Base-by-base conservation (phyloP, 257 asterid genomes). In the Solanum dulcamara region DNA sequence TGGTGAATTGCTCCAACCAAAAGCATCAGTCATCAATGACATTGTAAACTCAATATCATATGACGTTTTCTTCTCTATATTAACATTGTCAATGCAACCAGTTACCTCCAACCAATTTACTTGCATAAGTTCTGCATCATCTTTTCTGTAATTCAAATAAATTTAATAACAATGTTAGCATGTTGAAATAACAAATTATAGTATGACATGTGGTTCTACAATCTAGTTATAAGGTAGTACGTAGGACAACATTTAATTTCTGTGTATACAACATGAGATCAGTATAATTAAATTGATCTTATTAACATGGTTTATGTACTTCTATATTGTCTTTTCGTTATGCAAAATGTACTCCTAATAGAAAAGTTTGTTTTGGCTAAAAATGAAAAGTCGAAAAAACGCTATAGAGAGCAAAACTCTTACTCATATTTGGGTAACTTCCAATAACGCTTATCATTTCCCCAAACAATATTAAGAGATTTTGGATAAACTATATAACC, bases 51-150 rank as follows among this genome's bases (percentile, higher is more conserved):
- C 85, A 26, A 89, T 85, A 5, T 87, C 84, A 14, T 87, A 87
- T 7, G 38, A 30, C 3, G 28, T 38, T 79, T 85, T 85, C 9
- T 42, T 22, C 10, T 75, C 26, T 0, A 22, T 2, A 8, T 51
- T 80, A 3, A 35, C 62, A 1, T 33, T 11, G 30, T 71, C 68
- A 2, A 89, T 85, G 10, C 81, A 89, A 28, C 88, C 84, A 53
- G 87, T 87, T n/a, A 89, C 89, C 81, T 89, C 90, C 8, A 85
- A 80, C 91, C 91, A 89, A 22, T 22, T 79, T 71, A 85, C 88
- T 72, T 89, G 90, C 1, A 80, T 53, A 30, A 87, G 48, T 33
- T 83, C 88, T 3, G 81, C 87, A 0, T 48, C 38, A 9, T 53
- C 38, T n/a, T 66, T 85, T 50, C 83, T 81, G 67, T 40, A 77